Evolutionary conservation across 805 yeast genomes (phyloP), one percentile per base, ranked within the genome.

Genomic region (Lipomyces sp.): DNA sequence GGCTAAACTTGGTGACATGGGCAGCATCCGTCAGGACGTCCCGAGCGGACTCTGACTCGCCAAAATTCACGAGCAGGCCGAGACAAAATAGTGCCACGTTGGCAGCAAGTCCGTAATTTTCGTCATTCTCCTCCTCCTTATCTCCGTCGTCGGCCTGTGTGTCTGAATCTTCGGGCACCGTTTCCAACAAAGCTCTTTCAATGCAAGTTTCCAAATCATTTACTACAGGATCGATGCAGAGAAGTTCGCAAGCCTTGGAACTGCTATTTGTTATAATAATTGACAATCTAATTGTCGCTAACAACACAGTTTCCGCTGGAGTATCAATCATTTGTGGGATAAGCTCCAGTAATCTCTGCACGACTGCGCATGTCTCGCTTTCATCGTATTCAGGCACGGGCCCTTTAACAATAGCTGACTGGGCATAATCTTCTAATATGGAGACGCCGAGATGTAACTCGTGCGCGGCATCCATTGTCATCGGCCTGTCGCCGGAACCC

Each of bases 31-130:
- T n/a, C 18, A 63, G 37, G 4, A 39, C 32, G 2, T 42, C 35
- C 5, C 64, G 58, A 18, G 66, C 63, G 5, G 39, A 53, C n/a
- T 35, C 62, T 30, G 30, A 32, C 30, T 68, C 71, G 48, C 66
- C 32, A 15, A 66, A 37, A 53, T 68, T 68, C 18, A 62, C 57
- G 5, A 65, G 48, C 35, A 68, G 45, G 2, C 70, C 71, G 18
- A 68, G n/a, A 4, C 59, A 53, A 35, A 66, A 66, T 6, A 68
- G 8, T 35, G 64, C 71, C 33, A 66, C 45, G 53, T 66, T 66
- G 18, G 68, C 69, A 2, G 58, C 48, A 7, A 55, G 24, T 2
- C 57, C 63, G 37, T 60, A 65, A 2, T 63, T 62, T 8, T 58
- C 65, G 3, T n/a, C 39, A 32, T 15, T 8, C 33, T 10, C 8